Percentiles rank a stretch among this genome's conserved stretches.
Conservation (phyloP, 306 rosid species). For the Cicer chorassanicum region DNA sequence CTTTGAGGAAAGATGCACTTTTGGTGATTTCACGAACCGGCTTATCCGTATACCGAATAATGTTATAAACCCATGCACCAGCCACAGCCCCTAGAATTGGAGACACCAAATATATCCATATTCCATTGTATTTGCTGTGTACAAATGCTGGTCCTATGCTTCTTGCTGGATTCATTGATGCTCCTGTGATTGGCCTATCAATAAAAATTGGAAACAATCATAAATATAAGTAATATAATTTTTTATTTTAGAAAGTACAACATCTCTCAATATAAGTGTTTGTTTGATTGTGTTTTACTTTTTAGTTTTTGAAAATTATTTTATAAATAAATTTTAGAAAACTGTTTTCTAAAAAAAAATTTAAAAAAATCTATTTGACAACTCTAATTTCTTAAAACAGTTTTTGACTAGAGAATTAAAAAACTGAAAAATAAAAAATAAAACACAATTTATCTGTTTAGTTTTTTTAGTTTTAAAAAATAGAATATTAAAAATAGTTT, state of each 20-base stretch:
- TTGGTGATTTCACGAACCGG: conserved; percentile 71
- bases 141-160: conserved; percentile 82
- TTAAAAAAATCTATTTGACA: no score
- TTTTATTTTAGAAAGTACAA: neutral
- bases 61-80: conserved; percentile 73
- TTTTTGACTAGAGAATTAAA: no score
- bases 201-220: neutral
- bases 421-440: no score
- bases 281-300: no score
- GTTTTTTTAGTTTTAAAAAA: no score
- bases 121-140: conserved; percentile 47
- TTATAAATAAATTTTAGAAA: no score
- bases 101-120: conserved; percentile 70
- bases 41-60: conserved; percentile 65
- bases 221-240: neutral
- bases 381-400: no score
- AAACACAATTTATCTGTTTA: no score
- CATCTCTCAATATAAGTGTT: no score
- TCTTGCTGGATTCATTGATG: conserved; percentile 96
- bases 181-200: conserved; percentile 81
- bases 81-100: conserved; percentile 64
- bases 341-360: no score
- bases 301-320: no score
- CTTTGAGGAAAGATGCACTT: conserved; percentile 63
- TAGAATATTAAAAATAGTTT: no score